phyloP scores from a whole-genome alignment of 108 stramenopile genomes.

The Skeletonema marinoi region DNA sequence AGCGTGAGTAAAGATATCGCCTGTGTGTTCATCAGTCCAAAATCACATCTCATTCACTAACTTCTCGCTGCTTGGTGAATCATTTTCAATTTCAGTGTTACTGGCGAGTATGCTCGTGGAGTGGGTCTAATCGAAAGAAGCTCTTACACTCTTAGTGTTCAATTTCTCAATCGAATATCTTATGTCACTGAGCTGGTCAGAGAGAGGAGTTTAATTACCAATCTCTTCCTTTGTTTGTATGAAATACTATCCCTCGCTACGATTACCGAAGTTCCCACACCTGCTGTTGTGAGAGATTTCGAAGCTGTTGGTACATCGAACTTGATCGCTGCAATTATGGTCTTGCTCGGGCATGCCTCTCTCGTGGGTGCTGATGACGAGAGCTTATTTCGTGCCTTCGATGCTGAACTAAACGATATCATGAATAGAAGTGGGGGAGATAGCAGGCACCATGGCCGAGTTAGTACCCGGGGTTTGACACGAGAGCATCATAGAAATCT shows the following conservation, averaged over 20 bases:
- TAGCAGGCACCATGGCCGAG: constrained; percentile 30
- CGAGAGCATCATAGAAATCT: background rate
- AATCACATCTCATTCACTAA: background rate
- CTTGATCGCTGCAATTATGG: constrained; percentile 22
- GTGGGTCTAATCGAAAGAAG: constrained; percentile 85
- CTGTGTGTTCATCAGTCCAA: background rate
- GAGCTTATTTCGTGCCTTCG: constrained; percentile 19
- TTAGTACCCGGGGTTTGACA: background rate
- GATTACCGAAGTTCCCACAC: background rate
- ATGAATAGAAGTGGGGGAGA: constrained; percentile 36
- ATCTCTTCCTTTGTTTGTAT: constrained; percentile 62
- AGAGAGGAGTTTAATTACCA: constrained; percentile 67
- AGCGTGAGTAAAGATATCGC: constrained; percentile 4
- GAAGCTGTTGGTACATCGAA: background rate
- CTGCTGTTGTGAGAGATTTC: background rate
- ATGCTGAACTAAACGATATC: constrained; percentile 26
- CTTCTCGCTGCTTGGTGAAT: background rate
- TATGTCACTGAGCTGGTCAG: constrained; percentile 87
- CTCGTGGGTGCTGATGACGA: constrained; percentile 23
- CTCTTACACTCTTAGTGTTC: constrained; percentile 82
- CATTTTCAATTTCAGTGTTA: constrained; percentile 44
- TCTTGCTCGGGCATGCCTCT: constrained; percentile 27
- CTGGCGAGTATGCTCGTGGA: constrained; percentile 82
- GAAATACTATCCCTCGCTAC: constrained; percentile 65
- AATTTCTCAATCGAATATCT: constrained; percentile 92